These are phyloP conservation scores for Corylus americana DNA, from an alignment of 306 rosid genomes.

Conservation along the genomic window DNA sequence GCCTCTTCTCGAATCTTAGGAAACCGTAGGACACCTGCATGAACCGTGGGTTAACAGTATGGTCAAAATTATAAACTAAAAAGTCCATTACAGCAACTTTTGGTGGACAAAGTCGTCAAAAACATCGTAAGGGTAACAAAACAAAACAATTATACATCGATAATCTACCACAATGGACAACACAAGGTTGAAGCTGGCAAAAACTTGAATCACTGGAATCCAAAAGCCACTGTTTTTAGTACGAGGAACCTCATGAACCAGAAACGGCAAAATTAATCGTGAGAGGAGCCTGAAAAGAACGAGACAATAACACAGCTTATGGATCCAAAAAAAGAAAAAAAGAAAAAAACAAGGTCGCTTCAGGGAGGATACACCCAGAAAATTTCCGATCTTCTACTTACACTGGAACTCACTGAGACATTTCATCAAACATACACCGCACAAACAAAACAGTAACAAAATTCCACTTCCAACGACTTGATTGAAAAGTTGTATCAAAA, in stretches of 20 bases:
- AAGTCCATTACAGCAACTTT: not conserved
- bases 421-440: constrained; percentile 27
- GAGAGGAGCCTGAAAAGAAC: constrained; percentile 69
- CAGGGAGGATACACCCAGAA: not conserved
- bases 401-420: constrained; percentile 17
- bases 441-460: not conserved
- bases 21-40: constrained; percentile 57
- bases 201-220: constrained; percentile 87
- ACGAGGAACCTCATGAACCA: constrained; percentile 76
- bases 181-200: constrained; percentile 84
- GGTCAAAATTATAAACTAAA: constrained; percentile 10
- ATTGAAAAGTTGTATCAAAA: too few species aligned
- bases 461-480: not conserved
- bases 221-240: constrained; percentile 88
- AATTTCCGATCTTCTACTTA: not conserved
- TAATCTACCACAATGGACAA: constrained; percentile 69
- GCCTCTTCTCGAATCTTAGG: constrained; percentile 55
- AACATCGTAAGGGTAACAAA: constrained; percentile 1
- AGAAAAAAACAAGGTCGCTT: not conserved
- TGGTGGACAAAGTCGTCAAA: not conserved
- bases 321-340: not conserved
- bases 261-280: constrained; percentile 63
- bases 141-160: not conserved
- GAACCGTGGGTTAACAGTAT: constrained; percentile 12
- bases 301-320: constrained; percentile 7